Conservation (phyloP, 331 rosid species). For the Quercus tomentella region DNA sequence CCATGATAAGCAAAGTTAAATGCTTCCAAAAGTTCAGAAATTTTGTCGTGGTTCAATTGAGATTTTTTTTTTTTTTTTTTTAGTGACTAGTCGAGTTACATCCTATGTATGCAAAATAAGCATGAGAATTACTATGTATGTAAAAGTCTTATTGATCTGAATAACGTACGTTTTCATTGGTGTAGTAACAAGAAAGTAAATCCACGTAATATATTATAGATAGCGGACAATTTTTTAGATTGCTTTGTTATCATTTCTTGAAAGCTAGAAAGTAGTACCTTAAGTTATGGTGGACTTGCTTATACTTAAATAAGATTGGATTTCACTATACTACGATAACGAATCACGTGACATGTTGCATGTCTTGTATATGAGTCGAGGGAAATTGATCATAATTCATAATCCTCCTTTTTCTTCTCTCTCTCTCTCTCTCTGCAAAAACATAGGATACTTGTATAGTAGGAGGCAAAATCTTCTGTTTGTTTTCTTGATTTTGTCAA, state of each 20-base stretch:
- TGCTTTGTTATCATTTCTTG: not conserved
- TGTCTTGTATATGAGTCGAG: too few species aligned
- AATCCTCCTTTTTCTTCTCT: too few species aligned
- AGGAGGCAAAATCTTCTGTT: too few species aligned
- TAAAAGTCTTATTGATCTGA: not conserved
- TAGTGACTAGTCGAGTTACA: not conserved
- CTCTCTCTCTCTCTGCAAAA: too few species aligned
- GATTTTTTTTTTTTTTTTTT: not conserved
- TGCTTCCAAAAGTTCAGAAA: not conserved
- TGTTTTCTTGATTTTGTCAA: too few species aligned
- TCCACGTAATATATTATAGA: too few species aligned
- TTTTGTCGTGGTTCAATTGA: not conserved
- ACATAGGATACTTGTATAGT: too few species aligned
- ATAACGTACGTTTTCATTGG: too few species aligned
- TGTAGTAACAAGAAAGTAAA: too few species aligned
- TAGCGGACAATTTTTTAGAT: too few species aligned
- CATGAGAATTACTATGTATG: not conserved
- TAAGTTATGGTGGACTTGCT: not conserved
- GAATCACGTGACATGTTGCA: not conserved
- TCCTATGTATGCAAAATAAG: not conserved
- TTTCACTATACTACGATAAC: not conserved
- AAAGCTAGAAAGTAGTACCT: not conserved
- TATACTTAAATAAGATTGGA: not conserved
- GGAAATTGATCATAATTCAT: too few species aligned
- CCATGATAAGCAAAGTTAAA: conserved; percentile 8